phyloP scores from a whole-genome alignment of 192 early-diverging fungal genomes.

The Phlyctochytrium planicorne region DNA sequence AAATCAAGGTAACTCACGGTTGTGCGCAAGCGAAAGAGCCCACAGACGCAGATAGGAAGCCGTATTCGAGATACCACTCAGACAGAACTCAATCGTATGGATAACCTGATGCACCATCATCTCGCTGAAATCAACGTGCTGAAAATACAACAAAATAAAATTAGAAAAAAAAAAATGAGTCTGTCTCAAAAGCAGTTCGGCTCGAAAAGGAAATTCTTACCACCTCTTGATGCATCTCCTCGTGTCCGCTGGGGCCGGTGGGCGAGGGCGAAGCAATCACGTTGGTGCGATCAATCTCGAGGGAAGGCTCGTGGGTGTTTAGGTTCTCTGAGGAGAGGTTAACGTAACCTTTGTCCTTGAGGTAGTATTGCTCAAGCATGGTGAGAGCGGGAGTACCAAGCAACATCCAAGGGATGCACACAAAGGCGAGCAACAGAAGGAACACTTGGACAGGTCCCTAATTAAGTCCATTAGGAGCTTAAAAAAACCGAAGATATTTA shows the following conservation, averaged over 20 bases:
- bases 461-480: constrained; percentile 5
- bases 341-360: constrained; percentile 62
- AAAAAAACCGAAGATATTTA: no score
- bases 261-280: not conserved
- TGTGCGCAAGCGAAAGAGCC: constrained; percentile 97
- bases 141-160: no score
- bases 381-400: constrained; percentile 87
- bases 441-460: constrained; percentile 72
- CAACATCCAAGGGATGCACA: constrained; percentile 98
- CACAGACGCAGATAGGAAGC: constrained; percentile 98
- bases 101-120: constrained; percentile 96
- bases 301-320: constrained; percentile 11
- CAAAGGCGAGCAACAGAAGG: constrained; percentile 77
- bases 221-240: constrained; percentile 39
- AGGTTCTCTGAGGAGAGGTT: constrained; percentile 34
- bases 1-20: constrained; percentile 57
- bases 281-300: constrained; percentile 23
- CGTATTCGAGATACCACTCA: constrained; percentile 96
- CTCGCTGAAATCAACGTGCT: constrained; percentile 93
- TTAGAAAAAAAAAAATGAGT: not conserved
- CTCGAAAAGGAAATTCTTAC: constrained; percentile 28
- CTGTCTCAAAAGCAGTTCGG: not conserved
- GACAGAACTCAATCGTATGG: constrained; percentile 98
- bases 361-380: constrained; percentile 70
- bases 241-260: constrained; percentile 34